Conservation (phyloP, 2,329 filamentous ascomycete species). For the Cladophialophora chaetospira region DNA sequence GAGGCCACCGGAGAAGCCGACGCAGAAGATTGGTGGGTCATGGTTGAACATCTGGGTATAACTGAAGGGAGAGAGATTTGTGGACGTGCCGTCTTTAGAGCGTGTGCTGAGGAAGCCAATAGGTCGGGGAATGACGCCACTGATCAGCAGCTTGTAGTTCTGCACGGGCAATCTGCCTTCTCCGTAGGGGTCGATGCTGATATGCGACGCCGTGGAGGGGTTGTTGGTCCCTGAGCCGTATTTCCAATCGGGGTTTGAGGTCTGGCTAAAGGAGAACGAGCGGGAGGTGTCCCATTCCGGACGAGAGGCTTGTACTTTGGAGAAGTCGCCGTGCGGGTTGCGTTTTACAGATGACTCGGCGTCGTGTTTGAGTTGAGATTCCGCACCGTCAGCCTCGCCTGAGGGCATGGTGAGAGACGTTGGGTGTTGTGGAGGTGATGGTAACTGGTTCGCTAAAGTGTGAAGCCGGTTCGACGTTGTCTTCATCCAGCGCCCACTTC, state of each 20-base stretch:
- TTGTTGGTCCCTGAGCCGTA: conserved; percentile 48
- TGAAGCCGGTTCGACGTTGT: background rate
- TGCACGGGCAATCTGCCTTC: conserved; percentile 65
- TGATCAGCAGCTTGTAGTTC: conserved; percentile 94
- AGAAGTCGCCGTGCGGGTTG: conserved; percentile 41
- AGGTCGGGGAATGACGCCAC: conserved; percentile 77
- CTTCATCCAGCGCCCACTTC: background rate
- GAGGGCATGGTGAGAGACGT: background rate
- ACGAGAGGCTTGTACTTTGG: conserved; percentile 44
- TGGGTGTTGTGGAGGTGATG: background rate
- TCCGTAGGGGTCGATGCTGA: conserved; percentile 79
- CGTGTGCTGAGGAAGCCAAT: conserved; percentile 66
- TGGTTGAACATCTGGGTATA: conserved; percentile 84
- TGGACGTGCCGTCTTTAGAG: conserved; percentile 61
- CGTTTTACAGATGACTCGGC: conserved; percentile 43
- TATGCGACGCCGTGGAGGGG: conserved; percentile 58
- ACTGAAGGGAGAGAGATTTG: conserved; percentile 84
- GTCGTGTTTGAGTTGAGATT: conserved; percentile 38
- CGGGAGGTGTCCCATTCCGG: conserved; percentile 43
- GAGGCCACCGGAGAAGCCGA: conserved; percentile 61
- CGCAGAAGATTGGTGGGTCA: conserved; percentile 80
- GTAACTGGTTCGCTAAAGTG: background rate
- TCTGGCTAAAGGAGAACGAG: conserved; percentile 43
- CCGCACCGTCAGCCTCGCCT: background rate
- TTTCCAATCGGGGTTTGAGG: conserved; percentile 46